phyloP scores from a whole-genome alignment of 345 rosid species.

The Pistacia vera region DNA sequence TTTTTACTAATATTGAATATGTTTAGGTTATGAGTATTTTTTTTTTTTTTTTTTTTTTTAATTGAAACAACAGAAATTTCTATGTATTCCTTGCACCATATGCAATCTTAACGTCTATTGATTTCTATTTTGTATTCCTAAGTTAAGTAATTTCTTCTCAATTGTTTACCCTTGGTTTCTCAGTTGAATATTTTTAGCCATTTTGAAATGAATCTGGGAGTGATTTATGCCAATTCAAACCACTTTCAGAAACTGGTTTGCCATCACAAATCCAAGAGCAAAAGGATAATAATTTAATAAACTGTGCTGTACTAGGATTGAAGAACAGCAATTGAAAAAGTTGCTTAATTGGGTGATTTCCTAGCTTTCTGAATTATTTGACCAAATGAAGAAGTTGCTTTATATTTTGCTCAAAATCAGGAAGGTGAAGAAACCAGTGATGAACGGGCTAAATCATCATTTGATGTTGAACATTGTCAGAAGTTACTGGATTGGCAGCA shows the following conservation, averaged over 20 bases:
- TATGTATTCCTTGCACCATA: background rate
- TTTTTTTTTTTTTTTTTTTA: no score
- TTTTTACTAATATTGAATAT: no score
- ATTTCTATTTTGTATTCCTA: background rate
- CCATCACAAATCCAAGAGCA: background rate
- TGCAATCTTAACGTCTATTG: background rate
- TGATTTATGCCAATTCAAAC: background rate
- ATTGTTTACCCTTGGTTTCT: background rate
- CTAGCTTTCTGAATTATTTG: background rate
- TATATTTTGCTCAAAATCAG: slow-evolving; percentile 32
- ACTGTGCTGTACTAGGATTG: background rate
- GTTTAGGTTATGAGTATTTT: no score
- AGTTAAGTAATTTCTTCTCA: no score
- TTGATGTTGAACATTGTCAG: slow-evolving; percentile 24
- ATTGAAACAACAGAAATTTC: no score
- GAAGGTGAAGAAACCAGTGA: slow-evolving; percentile 49
- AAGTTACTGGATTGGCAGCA: background rate
- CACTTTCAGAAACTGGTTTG: background rate
- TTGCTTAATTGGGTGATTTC: background rate
- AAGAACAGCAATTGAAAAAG: no score
- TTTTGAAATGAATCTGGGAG: background rate
- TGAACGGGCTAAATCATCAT: slow-evolving; percentile 27
- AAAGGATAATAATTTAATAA: no score
- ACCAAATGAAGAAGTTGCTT: slow-evolving; percentile 1
- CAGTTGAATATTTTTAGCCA: background rate